phyloP scores from a whole-genome alignment of 768 basidiomycete species.

The Tylopilus subfusipes region DNA sequence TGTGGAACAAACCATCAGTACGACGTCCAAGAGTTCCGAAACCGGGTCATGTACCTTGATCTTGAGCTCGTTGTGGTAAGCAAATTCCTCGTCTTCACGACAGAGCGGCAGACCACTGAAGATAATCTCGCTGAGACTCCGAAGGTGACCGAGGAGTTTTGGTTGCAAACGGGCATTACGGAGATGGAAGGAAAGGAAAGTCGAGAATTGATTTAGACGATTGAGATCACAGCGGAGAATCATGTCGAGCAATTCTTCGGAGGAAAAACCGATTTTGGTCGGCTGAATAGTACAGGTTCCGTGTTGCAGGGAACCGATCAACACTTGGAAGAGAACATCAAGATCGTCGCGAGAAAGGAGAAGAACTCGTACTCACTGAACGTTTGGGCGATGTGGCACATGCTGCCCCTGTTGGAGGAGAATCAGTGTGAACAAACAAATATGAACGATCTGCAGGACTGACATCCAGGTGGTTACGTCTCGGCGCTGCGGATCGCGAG shows the following conservation, averaged over 20 bases:
- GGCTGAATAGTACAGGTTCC: conserved; percentile 73
- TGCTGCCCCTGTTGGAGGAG: conserved; percentile 61
- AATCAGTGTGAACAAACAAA: conserved; percentile 29
- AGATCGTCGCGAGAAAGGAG: conserved; percentile 22
- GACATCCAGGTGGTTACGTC: conserved; percentile 76
- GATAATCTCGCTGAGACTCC: conserved; percentile 57
- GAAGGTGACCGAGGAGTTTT: conserved; percentile 55
- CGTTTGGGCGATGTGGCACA: conserved; percentile 78
- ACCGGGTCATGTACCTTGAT: conserved; percentile 48
- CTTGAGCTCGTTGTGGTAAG: conserved; percentile 57
- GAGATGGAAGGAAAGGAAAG: conserved; percentile 65
- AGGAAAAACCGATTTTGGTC: conserved; percentile 58
- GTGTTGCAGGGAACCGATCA: conserved; percentile 68
- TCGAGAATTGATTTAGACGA: conserved; percentile 70
- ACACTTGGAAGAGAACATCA: conserved; percentile 38
- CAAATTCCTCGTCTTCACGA: conserved; percentile 70
- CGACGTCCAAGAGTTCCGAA: conserved; percentile 11
- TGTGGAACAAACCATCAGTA: conserved; percentile 30
- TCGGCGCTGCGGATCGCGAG: conserved; percentile 47
- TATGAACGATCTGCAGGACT: conserved; percentile 31
- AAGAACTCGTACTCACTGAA: conserved; percentile 52
- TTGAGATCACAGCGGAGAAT: conserved; percentile 63
- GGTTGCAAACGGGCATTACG: conserved; percentile 56
- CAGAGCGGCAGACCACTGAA: conserved; percentile 64
- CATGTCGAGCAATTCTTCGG: conserved; percentile 71